These are phyloP conservation scores for Mycena alexandri DNA, from an alignment of 768 basidiomycete species.

Conservation along the genomic window DNA sequence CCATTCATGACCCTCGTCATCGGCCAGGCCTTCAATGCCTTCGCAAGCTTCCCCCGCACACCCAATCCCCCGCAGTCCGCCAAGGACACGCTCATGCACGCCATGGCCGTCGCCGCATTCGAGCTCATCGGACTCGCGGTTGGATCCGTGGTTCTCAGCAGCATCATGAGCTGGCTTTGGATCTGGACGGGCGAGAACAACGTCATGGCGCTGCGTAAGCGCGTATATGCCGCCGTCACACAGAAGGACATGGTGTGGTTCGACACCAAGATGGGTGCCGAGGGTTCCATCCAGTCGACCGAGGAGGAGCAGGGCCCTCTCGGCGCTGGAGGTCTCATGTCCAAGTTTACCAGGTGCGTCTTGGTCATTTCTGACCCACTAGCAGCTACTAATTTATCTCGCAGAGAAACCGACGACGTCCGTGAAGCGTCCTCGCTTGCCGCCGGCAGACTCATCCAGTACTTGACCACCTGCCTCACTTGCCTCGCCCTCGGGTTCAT, in stretches of 20 bases:
- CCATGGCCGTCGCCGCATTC: constrained; percentile 63
- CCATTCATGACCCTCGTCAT: constrained; percentile 90
- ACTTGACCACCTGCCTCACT: constrained; percentile 72
- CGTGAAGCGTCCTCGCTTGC: constrained; percentile 77
- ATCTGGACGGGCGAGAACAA: constrained; percentile 79
- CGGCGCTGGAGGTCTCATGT: constrained; percentile 84
- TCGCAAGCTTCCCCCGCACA: constrained; percentile 56
- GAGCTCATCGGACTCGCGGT: constrained; percentile 67
- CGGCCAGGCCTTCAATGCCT: constrained; percentile 81
- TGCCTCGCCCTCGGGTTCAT: constrained; percentile 75
- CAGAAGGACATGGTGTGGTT: constrained; percentile 80
- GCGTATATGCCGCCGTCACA: constrained; percentile 70
- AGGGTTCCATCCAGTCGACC: constrained; percentile 54
- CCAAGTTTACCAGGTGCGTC: constrained; percentile 76
- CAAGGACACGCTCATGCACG: constrained; percentile 61
- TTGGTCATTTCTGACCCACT: not conserved
- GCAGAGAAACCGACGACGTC: constrained; percentile 85
- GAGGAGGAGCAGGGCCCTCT: constrained; percentile 58
- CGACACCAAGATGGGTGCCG: constrained; percentile 73
- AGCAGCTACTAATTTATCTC: not conserved
- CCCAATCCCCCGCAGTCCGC: constrained; percentile 40
- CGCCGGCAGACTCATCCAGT: constrained; percentile 73
- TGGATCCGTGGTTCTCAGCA: constrained; percentile 69
- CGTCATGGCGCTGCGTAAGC: constrained; percentile 65
- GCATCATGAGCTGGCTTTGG: constrained; percentile 75